phyloP scores from a whole-genome alignment of 1,139 yeast species.

The Taiozyma sp. region DNA sequence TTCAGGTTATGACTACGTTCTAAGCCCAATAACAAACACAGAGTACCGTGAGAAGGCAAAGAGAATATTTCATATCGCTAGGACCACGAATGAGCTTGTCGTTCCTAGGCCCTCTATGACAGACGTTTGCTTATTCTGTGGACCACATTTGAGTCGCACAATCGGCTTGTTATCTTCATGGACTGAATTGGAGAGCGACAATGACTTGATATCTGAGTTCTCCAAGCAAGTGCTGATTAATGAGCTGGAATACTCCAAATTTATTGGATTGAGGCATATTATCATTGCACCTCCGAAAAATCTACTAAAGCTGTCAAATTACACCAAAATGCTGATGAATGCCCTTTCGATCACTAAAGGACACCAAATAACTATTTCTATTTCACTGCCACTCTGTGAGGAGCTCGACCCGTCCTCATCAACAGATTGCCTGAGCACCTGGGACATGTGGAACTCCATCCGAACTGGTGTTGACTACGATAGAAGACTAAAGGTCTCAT shows the following conservation, averaged over 20 bases:
- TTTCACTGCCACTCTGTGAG: constrained; percentile 39
- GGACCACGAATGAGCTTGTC: constrained; percentile 19
- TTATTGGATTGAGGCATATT: constrained; percentile 45
- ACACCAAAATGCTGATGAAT: constrained; percentile 37
- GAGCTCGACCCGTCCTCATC: constrained; percentile 30
- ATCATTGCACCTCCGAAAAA: constrained; percentile 58
- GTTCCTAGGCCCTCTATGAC: constrained; percentile 35
- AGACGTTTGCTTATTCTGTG: constrained; percentile 33
- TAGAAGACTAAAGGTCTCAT: constrained; percentile 44
- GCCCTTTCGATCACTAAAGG: constrained; percentile 24
- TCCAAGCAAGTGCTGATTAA: constrained; percentile 47
- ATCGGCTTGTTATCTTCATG: constrained; percentile 56
- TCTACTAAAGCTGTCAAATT: constrained; percentile 43
- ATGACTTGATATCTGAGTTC: constrained; percentile 41
- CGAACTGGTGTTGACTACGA: constrained; percentile 48
- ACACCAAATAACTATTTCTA: constrained; percentile 30
- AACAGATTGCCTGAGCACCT: constrained; percentile 49
- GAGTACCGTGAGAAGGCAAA: constrained; percentile 37
- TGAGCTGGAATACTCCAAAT: constrained; percentile 54
- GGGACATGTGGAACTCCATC: constrained; percentile 69
- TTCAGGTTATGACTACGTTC: constrained; percentile 31
- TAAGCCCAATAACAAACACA: constrained; percentile 38
- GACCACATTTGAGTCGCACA: constrained; percentile 32
- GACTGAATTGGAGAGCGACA: constrained; percentile 54
- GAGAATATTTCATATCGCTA: constrained; percentile 29